phyloP scores from a whole-genome alignment of 2,329 filamentous ascomycete genomes.

The Diaporthe sp. region DNA sequence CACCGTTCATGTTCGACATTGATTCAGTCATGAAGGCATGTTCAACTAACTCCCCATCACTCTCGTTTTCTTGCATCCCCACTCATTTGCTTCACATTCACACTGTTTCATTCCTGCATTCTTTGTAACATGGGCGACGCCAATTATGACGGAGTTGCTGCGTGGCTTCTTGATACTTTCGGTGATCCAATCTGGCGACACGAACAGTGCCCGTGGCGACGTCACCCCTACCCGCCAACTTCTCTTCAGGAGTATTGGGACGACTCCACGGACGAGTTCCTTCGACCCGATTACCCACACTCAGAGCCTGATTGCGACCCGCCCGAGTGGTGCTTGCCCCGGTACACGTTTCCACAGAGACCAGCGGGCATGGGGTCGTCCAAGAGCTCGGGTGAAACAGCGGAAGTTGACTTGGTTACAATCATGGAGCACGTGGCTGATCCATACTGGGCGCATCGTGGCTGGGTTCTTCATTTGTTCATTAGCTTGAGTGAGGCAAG shows the following conservation, averaged over 20 bases:
- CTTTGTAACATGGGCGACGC: slow-evolving; percentile 9
- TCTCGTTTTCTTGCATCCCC: slow-evolving; percentile 8
- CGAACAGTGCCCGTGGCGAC: slow-evolving; percentile 19
- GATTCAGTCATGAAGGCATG: slow-evolving; percentile 84
- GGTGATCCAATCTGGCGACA: slow-evolving; percentile 34
- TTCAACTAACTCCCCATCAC: slow-evolving; percentile 39
- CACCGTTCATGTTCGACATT: slow-evolving; percentile 91
- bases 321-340: not conserved
- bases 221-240: not conserved
- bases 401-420: not conserved
- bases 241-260: not conserved
- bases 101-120: not conserved
- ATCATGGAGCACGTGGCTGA: slow-evolving; percentile 29
- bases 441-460: slow-evolving; percentile 24
- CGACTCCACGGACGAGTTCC: not conserved
- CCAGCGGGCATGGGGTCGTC: not conserved
- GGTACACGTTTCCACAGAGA: not conserved
- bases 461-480: slow-evolving; percentile 40
- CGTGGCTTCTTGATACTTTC: slow-evolving; percentile 22
- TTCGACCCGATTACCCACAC: not conserved
- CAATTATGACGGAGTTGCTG: not conserved
- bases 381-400: not conserved
- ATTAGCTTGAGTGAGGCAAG: slow-evolving; percentile 9
- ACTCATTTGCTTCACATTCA: slow-evolving; percentile 1
- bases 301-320: slow-evolving; percentile 12